Evolutionary conservation across 1,284 basidiomycete species (phyloP).

Genomic region (Neolentinus lepideus): DNA sequence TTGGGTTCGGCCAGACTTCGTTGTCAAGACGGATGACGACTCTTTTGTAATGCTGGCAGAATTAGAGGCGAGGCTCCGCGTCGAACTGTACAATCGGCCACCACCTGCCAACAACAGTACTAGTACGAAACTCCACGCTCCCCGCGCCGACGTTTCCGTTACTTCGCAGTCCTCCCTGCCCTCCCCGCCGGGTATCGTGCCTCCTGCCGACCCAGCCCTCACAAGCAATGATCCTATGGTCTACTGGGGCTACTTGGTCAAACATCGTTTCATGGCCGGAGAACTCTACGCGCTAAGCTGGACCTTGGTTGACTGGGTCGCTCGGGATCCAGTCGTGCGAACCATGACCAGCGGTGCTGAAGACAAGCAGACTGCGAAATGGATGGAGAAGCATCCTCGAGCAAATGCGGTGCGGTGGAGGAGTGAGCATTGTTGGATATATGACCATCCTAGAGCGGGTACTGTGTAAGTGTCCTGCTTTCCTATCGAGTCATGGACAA

Average conservation of each 20-base stretch:
- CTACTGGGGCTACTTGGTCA: constrained; percentile 95
- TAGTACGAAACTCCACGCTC: not conserved
- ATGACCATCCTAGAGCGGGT: constrained; percentile 91
- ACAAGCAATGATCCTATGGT: constrained; percentile 59
- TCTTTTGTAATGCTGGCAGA: constrained; percentile 92
- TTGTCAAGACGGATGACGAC: constrained; percentile 93
- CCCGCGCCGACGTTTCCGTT: not conserved
- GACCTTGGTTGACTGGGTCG: constrained; percentile 86
- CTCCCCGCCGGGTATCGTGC: not conserved
- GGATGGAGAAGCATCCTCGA: constrained; percentile 88
- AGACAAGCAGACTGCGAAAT: constrained; percentile 92
- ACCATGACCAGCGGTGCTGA: constrained; percentile 78
- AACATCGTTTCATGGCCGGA: constrained; percentile 93
- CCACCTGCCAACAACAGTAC: not conserved
- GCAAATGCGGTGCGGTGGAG: constrained; percentile 80
- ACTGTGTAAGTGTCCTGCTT: constrained; percentile 63
- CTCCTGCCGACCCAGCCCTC: constrained; percentile 2
- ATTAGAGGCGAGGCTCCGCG: constrained; percentile 77
- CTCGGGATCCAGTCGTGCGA: constrained; percentile 65
- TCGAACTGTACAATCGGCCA: constrained; percentile 47
- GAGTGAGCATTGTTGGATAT: constrained; percentile 95
- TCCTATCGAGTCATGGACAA: not conserved
- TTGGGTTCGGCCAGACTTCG: constrained; percentile 82
- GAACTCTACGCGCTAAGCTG: constrained; percentile 91
- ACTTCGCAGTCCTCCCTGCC: not conserved